These are phyloP conservation scores for Stygiomarasmius scandens DNA, from an alignment of 1,284 basidiomycete genomes.

Conservation along the genomic window DNA sequence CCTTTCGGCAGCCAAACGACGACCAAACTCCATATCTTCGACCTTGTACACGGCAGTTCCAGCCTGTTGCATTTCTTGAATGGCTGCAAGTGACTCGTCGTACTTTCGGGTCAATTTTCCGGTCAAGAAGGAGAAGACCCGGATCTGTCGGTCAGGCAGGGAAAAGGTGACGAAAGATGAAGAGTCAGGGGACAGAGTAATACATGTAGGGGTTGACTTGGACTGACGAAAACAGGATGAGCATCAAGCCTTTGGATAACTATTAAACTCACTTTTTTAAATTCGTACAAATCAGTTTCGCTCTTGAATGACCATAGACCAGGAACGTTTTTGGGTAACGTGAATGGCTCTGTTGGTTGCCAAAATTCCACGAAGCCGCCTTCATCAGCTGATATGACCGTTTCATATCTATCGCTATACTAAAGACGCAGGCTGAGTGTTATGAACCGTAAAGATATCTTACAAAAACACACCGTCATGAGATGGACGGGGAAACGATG, in stretches of 20 bases:
- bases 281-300: slow-evolving; percentile 94
- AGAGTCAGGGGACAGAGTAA: slow-evolving; percentile 89
- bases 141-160: slow-evolving; percentile 89
- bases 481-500: slow-evolving; percentile 90
- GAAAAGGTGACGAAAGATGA: slow-evolving; percentile 92
- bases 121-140: slow-evolving; percentile 88
- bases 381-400: slow-evolving; percentile 93
- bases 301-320: slow-evolving; percentile 92
- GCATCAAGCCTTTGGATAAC: slow-evolving; percentile 5
- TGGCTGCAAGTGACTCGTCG: slow-evolving; percentile 90
- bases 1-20: slow-evolving; percentile 88
- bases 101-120: slow-evolving; percentile 93
- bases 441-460: slow-evolving; percentile 10
- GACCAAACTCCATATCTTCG: slow-evolving; percentile 99
- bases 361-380: slow-evolving; percentile 97
- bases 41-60: slow-evolving; percentile 89
- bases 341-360: slow-evolving; percentile 87
- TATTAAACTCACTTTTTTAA: slow-evolving; percentile 82
- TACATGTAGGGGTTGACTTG: slow-evolving; percentile 88
- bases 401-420: slow-evolving; percentile 91
- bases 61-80: slow-evolving; percentile 97
- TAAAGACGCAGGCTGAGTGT: slow-evolving; percentile 32
- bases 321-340: slow-evolving; percentile 74
- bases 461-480: slow-evolving; percentile 70
- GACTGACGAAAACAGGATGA: slow-evolving; percentile 50